Percentiles rank a stretch among this genome's conserved stretches.
These are phyloP conservation scores for Panicum hallii DNA, from an alignment of 202 grass and related monocot species.

Conservation along the genomic window DNA sequence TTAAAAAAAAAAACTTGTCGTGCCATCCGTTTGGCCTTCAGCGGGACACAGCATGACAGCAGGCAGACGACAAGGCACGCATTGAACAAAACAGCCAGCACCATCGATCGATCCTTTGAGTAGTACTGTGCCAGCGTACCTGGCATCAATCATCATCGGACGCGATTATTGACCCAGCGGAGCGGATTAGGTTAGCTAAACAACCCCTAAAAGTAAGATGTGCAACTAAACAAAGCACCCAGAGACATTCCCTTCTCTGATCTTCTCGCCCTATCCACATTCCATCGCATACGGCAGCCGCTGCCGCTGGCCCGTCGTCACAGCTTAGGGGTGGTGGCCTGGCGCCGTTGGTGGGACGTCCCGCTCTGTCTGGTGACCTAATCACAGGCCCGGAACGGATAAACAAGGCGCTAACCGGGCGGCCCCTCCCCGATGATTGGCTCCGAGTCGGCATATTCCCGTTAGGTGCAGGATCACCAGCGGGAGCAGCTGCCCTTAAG, in stretches of 20 bases:
- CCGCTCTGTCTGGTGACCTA: neutral
- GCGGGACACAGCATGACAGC: neutral
- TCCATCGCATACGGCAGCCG: no score
- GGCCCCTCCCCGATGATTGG: constrained; percentile 5
- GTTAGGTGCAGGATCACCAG: neutral
- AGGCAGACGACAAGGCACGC: neutral
- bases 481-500: neutral
- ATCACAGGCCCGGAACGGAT: neutral
- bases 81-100: neutral
- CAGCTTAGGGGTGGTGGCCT: neutral
- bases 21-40: no score
- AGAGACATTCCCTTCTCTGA: neutral
- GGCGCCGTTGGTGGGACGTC: neutral
- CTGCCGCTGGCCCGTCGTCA: no score
- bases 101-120: neutral
- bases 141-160: neutral
- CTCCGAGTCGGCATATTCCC: no score
- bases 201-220: neutral
- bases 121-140: neutral
- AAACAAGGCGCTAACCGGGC: neutral
- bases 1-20: no score
- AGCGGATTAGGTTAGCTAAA: neutral
- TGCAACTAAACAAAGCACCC: neutral
- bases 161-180: neutral
- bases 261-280: no score